Percentiles rank a stretch among this genome's conserved stretches.
Conservation (phyloP, 441 rosid species). For the Bocquillonia castaneifolia region DNA sequence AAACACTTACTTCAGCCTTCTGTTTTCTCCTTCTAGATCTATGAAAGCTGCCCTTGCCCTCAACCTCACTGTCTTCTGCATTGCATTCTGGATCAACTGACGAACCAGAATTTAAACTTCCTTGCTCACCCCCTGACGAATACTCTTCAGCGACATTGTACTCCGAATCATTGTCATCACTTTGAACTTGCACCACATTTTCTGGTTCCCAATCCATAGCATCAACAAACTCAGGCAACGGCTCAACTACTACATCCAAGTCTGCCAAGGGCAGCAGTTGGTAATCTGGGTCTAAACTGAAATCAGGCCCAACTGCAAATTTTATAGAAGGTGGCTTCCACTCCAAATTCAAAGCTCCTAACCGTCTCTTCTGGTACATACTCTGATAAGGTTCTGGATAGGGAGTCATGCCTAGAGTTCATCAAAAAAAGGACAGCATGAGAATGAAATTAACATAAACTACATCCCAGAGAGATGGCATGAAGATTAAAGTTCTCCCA, state of each 20-base stretch:
- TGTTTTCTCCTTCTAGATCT: constrained; percentile 70
- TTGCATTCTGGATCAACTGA: constrained; percentile 64
- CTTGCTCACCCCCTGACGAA: constrained; percentile 69
- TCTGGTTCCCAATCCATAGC: constrained; percentile 96
- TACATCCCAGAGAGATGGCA: constrained; percentile 18
- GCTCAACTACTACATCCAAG: constrained; percentile 66
- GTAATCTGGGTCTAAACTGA: constrained; percentile 76
- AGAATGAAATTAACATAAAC: constrained; percentile 18
- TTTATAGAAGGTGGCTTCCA: constrained; percentile 79
- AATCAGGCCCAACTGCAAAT: constrained; percentile 83
- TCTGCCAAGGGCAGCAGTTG: constrained; percentile 87
- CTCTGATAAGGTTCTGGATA: constrained; percentile 95
- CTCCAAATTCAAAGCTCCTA: constrained; percentile 87
- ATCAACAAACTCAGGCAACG: constrained; percentile 78
- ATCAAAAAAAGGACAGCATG: constrained; percentile 25
- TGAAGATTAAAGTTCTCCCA: constrained; percentile 18
- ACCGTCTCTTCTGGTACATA: constrained; percentile 89
- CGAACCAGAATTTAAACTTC: constrained; percentile 51
- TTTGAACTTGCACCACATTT: constrained; percentile 52
- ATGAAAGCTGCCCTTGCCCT: constrained; percentile 55
- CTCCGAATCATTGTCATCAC: constrained; percentile 95
- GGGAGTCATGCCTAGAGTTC: constrained; percentile 73
- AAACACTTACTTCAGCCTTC: constrained; percentile 59
- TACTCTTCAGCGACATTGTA: constrained; percentile 79
- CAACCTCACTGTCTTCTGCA: constrained; percentile 59